These are phyloP conservation scores for Saccharomycopsis javanensis DNA, from an alignment of 805 yeast genomes.

Conservation along the genomic window DNA sequence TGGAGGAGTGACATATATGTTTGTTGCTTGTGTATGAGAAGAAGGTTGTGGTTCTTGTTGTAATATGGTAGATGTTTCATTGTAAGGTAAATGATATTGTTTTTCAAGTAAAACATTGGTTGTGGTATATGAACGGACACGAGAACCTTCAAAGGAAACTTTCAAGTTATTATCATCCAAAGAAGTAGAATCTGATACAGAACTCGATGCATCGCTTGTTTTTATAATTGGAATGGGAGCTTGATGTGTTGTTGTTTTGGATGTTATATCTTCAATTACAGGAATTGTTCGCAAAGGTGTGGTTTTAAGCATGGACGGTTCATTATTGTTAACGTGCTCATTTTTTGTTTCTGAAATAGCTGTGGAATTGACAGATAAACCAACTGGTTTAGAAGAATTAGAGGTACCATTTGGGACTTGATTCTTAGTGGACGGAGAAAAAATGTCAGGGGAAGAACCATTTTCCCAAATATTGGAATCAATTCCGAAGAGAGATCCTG, in stretches of 20 bases:
- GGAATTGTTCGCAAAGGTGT: constrained; percentile 1
- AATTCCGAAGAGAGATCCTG: constrained; percentile 41
- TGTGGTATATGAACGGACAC: constrained; percentile 46
- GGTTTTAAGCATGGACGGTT: not conserved
- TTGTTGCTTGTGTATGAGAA: constrained; percentile 19
- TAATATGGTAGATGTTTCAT: not conserved
- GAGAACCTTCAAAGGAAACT: constrained; percentile 13
- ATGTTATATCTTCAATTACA: not conserved
- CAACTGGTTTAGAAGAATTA: constrained; percentile 6
- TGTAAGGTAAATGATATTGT: constrained; percentile 14
- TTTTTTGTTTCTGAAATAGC: not conserved
- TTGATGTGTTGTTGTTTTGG: not conserved
- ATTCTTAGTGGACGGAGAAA: constrained; percentile 17
- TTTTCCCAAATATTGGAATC: constrained; percentile 50
- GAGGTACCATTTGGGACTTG: constrained; percentile 16
- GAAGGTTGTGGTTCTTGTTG: not conserved
- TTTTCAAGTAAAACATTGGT: constrained; percentile 23
- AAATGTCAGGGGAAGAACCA: constrained; percentile 20
- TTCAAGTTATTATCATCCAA: not conserved
- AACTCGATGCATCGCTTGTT: not conserved
- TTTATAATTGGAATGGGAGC: constrained; percentile 12
- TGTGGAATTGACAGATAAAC: not conserved
- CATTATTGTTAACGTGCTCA: not conserved
- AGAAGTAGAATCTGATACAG: not conserved
- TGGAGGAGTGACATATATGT: constrained; percentile 5